Conservation (phyloP, 2,329 filamentous ascomycete genomes). For the Colletotrichum melonis region DNA sequence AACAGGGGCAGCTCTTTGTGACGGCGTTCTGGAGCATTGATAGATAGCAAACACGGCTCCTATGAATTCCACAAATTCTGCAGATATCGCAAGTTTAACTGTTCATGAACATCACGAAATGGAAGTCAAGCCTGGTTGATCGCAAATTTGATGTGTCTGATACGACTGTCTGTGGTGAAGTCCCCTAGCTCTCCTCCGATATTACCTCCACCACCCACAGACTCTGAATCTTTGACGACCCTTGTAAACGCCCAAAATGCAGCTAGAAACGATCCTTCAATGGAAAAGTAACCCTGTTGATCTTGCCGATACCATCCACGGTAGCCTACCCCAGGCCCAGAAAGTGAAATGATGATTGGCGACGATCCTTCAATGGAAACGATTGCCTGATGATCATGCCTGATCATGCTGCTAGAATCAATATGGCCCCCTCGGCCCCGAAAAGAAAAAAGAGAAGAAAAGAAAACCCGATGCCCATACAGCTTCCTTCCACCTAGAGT, state of each 20-base stretch:
- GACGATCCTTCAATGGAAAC: not conserved
- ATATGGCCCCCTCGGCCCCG: not conserved
- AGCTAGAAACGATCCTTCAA: not conserved
- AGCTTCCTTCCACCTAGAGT: not conserved
- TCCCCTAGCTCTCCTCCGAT: not conserved
- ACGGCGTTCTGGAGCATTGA: not conserved
- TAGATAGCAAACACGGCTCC: not conserved
- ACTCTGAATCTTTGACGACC: not conserved
- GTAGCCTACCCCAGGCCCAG: no score
- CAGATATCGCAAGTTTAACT: not conserved
- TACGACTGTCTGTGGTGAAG: not conserved
- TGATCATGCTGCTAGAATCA: not conserved
- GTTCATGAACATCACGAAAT: not conserved
- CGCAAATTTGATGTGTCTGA: not conserved
- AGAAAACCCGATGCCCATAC: not conserved
- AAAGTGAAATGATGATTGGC: no score
- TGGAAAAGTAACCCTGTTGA: not conserved
- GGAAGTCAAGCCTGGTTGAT: not conserved
- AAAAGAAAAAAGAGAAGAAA: not conserved
- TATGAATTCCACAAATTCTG: not conserved
- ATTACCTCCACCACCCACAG: not conserved
- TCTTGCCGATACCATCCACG: not conserved
- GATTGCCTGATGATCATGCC: not conserved
- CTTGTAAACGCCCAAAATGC: not conserved
- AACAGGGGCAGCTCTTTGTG: conserved; percentile 9